phyloP scores from a whole-genome alignment of 2,329 filamentous ascomycete species.

The Hymenoscyphus salicellus region DNA sequence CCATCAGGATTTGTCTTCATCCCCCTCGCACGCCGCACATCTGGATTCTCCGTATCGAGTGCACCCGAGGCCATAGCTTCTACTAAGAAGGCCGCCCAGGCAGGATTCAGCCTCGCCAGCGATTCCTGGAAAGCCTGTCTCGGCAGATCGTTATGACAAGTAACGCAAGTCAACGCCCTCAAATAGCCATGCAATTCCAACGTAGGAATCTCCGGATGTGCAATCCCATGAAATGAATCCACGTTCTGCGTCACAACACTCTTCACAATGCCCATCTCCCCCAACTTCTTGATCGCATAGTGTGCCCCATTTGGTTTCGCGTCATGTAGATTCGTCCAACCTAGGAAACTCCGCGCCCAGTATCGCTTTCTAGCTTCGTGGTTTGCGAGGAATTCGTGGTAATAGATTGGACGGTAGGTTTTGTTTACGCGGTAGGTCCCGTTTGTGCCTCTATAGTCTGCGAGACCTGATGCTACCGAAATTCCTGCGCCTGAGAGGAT shows the following conservation, averaged over 20 bases:
- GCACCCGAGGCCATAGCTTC: constrained; percentile 72
- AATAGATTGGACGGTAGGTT: constrained; percentile 87
- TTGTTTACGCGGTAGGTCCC: constrained; percentile 93
- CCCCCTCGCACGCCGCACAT: constrained; percentile 63
- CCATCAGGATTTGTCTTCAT: constrained; percentile 89
- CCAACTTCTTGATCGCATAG: constrained; percentile 70
- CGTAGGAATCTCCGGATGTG: constrained; percentile 72
- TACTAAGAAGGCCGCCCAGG: constrained; percentile 74
- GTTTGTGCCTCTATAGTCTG: constrained; percentile 85
- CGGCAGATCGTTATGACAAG: constrained; percentile 69
- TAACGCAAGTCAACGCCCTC: constrained; percentile 74
- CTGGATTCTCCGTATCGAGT: constrained; percentile 72
- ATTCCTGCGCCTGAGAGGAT: constrained; percentile 82
- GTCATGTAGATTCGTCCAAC: constrained; percentile 78
- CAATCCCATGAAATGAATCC: constrained; percentile 81
- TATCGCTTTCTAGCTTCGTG: constrained; percentile 89
- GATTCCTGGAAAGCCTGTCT: constrained; percentile 73
- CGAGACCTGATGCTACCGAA: constrained; percentile 86
- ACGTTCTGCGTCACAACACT: constrained; percentile 93
- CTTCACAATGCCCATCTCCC: constrained; percentile 66
- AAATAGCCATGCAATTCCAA: constrained; percentile 91
- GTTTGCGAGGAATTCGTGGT: constrained; percentile 77
- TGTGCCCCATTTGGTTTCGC: constrained; percentile 80
- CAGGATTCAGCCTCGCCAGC: constrained; percentile 75
- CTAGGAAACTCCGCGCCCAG: constrained; percentile 92